Base-by-base conservation (phyloP, 1,139 yeast genomes). In the Hanseniaspora sp. region DNA sequence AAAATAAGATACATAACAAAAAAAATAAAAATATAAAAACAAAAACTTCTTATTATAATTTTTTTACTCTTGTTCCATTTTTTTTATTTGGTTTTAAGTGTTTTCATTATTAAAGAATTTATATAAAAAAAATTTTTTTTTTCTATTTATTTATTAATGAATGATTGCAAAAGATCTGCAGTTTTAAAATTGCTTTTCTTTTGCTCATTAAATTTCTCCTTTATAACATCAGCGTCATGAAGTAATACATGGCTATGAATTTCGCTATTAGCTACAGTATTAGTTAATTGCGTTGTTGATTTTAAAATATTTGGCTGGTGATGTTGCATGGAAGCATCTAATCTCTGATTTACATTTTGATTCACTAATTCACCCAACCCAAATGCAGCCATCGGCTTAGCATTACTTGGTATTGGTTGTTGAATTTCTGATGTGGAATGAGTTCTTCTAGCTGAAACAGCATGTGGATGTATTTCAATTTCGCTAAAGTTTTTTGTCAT, bases 121-220 rank as follows among this genome's bases (percentile, higher is more conserved):
- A n/a, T n/a, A n/a, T n/a, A n/a, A n/a, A n/a, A n/a, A n/a, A n/a
- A n/a, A n/a, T 13, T 31, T 2, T 11, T 28, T 12, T 28, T 23
- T 18, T n/a, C 17, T 12, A n/a, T 7, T 31, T 44, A 13, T 40
- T 45, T 40, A 13, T 39, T 8, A 17, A 51, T 51, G 33, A 51
- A 51, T 3, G 48, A 35, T 31, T 51, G 54, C n/a, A 51, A 34
- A 12, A 51, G 31, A 39, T 51, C 44, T 7, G 39, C 54, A 7
- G 54, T 38, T 28, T 39, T 51, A 12, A 44, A 29, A 28, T 42
- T 49, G 31, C 15, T 41, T 3, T 12, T 15, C 8, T 48, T 38
- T 3, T 48, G 12, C 11, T 12, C 17, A 15, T 35, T 11, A 17
- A 13, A 12, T 23, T 35, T 29, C 5, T 12, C 48, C 15, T 35